Evolutionary conservation across 345 rosid genomes (phyloP).

Genomic region (Hibiscus syriacus): DNA sequence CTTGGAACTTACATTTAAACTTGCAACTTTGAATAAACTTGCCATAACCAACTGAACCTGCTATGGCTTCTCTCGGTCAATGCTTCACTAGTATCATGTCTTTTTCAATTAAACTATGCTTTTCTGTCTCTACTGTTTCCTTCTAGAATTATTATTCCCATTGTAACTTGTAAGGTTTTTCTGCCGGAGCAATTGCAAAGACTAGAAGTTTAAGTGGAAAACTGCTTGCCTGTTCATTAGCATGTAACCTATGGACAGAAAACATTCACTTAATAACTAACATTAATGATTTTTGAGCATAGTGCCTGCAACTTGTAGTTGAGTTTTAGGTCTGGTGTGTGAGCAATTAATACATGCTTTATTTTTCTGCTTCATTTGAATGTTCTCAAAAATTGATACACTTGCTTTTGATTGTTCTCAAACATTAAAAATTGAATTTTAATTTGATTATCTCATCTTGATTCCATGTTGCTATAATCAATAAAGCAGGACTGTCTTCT

Average conservation of each 20-base stretch:
- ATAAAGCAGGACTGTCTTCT: neutral
- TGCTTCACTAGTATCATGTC: neutral
- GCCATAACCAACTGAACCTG: neutral
- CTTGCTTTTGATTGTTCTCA: neutral
- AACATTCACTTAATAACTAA: neutral
- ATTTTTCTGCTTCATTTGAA: neutral
- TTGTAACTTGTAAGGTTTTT: neutral
- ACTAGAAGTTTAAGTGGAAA: neutral
- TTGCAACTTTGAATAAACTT: slow-evolving; percentile 5
- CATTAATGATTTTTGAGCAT: neutral
- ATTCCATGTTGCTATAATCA: neutral
- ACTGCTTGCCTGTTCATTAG: neutral
- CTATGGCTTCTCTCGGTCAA: neutral
- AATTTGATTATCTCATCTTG: neutral
- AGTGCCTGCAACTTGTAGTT: neutral
- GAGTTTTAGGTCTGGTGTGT: neutral
- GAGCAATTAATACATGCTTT: neutral
- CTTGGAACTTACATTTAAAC: slow-evolving; percentile 6
- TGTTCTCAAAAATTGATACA: neutral
- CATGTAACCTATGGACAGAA: neutral
- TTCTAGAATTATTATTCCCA: neutral
- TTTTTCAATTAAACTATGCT: neutral
- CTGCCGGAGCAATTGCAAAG: neutral
- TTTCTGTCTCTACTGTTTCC: neutral
- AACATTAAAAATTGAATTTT: neutral